Evolutionary conservation across 768 basidiomycete species (phyloP).

Genomic region (Vararia minispora): DNA sequence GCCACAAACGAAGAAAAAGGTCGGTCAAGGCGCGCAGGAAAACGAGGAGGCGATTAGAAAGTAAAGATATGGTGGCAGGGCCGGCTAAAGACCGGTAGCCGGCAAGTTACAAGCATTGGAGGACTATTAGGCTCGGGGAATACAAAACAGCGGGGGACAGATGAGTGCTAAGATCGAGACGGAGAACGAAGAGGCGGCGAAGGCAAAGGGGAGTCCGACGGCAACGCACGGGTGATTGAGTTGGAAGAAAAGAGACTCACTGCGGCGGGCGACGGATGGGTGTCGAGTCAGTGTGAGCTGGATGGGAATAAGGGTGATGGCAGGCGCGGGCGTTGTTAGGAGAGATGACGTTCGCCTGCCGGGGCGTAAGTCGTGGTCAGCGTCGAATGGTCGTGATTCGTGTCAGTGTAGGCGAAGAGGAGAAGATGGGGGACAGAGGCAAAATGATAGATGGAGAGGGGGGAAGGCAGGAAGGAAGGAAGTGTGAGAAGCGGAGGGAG

Average conservation of each 20-base stretch:
- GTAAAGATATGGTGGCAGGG: too few relatives aligned
- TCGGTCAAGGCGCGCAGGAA: conserved; percentile 7
- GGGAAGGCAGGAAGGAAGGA: conserved; percentile 17
- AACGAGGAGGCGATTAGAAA: too few relatives aligned
- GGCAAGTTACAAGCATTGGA: too few relatives aligned
- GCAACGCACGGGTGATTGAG: conserved; percentile 1
- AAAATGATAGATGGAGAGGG: conserved; percentile 17
- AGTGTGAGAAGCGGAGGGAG: conserved; percentile 19
- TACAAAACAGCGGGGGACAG: too few relatives aligned
- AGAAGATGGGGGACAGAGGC: conserved; percentile 12
- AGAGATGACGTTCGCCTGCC: not conserved
- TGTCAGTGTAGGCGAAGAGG: conserved; percentile 24
- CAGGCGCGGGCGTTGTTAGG: not conserved
- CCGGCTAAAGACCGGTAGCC: too few relatives aligned
- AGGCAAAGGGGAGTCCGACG: not conserved
- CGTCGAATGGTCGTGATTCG: conserved; percentile 25
- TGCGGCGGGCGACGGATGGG: not conserved
- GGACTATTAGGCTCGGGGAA: too few relatives aligned
- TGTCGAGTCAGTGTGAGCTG: conserved; percentile 1
- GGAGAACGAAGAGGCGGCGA: conserved; percentile 4
- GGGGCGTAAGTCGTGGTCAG: conserved; percentile 10
- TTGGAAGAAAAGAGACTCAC: conserved; percentile 22
- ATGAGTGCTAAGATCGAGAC: too few relatives aligned
- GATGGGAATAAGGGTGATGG: conserved; percentile 10
- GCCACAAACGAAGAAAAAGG: conserved; percentile 6